Conservation (phyloP, 2,329 filamentous ascomycete species). For the Trichoderma atrobrunneum region DNA sequence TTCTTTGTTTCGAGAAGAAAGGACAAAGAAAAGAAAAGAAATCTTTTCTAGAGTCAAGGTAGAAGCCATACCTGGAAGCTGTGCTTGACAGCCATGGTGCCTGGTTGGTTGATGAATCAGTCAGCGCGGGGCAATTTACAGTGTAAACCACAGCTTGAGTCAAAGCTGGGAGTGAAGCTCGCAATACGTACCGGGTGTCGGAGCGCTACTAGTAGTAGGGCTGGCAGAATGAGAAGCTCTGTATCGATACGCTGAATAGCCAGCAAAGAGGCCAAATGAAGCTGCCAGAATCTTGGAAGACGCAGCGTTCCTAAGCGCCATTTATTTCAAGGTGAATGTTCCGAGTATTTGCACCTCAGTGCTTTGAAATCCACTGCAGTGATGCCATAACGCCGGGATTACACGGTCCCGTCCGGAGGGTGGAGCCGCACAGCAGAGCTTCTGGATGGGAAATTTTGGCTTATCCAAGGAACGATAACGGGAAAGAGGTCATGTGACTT, state of each 20-base stretch:
- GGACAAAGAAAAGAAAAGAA: not conserved
- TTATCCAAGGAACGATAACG: not conserved
- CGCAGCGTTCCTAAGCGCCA: conserved; percentile 20
- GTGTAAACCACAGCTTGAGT: not conserved
- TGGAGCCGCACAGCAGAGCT: not conserved
- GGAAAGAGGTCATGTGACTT: conserved; percentile 7
- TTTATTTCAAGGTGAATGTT: conserved; percentile 4
- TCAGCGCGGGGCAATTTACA: not conserved
- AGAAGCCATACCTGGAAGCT: conserved; percentile 44
- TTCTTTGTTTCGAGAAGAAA: not conserved
- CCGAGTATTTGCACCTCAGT: not conserved
- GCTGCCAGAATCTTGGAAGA: conserved; percentile 29
- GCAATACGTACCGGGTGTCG: not conserved
- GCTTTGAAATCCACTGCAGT: conserved; percentile 21
- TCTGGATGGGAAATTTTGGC: not conserved
- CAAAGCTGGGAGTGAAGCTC: not conserved
- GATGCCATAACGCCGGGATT: conserved; percentile 18
- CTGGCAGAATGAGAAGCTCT: conserved; percentile 22
- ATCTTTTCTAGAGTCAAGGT: not conserved
- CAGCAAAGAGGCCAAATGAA: conserved; percentile 30
- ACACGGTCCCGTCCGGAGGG: conserved; percentile 8
- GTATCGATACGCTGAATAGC: conserved; percentile 32
- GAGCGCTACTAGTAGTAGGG: not conserved
- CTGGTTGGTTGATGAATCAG: conserved; percentile 20
- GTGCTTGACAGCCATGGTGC: conserved; percentile 44